Evolutionary conservation across 108 stramenopile species (phyloP).

Genomic region (Aureococcus anophagefferens): DNA sequence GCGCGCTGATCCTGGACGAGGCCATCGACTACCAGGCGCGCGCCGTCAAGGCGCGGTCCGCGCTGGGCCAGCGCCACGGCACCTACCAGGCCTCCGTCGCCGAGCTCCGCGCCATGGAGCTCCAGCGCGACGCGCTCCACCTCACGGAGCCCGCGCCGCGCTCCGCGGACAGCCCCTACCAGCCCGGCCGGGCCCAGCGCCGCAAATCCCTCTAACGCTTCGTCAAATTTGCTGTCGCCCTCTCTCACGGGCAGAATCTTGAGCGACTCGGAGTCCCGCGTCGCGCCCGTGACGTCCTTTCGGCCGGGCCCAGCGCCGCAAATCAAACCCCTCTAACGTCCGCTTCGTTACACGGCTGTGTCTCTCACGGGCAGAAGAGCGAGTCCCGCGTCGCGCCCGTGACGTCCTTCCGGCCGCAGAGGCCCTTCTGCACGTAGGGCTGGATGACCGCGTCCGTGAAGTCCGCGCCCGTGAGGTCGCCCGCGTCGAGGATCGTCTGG

Average conservation of each 20-base stretch:
- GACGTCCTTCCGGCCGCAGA: not conserved
- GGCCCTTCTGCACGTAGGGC: not conserved
- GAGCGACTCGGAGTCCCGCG: not conserved
- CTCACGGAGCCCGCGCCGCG: no score
- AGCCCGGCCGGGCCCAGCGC: no score
- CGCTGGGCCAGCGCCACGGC: not conserved
- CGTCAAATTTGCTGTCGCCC: no score
- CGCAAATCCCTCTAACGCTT: no score
- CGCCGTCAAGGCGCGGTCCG: not conserved
- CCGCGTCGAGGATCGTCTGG: not conserved
- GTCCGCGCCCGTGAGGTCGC: not conserved
- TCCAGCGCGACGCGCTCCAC: no score
- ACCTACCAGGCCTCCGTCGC: not conserved
- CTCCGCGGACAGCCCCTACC: no score
- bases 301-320: no score
- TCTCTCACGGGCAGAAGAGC: not conserved
- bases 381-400: not conserved
- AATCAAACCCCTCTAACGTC: no score
- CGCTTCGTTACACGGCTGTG: no score
- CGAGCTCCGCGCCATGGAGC: no score
- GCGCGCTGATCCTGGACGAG: not conserved
- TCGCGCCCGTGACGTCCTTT: not conserved
- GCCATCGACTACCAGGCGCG: not conserved
- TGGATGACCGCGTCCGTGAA: constrained; percentile 1
- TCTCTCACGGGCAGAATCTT: not conserved